A percentile compares a stretch with the other conserved stretches of the same genome.
phyloP scores from a whole-genome alignment of 2,329 filamentous ascomycete species.

The Albophoma yamanashiensis region DNA sequence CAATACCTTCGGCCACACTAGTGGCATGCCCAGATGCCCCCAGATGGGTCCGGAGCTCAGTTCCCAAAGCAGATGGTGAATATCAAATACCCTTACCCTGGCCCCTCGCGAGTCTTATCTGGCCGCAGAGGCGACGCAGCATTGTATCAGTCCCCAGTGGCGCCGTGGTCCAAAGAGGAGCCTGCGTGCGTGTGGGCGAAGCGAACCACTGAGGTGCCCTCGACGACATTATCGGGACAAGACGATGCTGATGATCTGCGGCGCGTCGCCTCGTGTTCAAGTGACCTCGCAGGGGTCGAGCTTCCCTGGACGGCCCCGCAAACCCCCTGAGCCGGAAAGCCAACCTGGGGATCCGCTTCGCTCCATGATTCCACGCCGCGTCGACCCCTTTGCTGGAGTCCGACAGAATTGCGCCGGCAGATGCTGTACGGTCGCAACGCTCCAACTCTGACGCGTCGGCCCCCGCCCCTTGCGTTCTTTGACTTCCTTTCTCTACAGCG shows the following conservation, averaged over 20 bases:
- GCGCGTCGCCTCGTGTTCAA: neutral
- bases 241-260: neutral
- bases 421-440: no score
- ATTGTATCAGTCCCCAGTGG: neutral
- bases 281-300: neutral
- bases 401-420: neutral
- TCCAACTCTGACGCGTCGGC: neutral
- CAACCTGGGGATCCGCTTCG: neutral
- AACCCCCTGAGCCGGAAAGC: neutral
- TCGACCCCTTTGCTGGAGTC: neutral
- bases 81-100: neutral
- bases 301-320: neutral
- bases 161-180: neutral
- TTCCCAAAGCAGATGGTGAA: neutral
- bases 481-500: no score
- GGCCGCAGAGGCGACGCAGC: neutral
- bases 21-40: neutral
- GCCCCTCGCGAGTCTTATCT: neutral
- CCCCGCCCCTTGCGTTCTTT: neutral
- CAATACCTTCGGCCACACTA: no score
- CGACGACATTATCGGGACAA: neutral
- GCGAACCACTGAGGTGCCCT: no score
- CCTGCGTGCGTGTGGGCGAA: neutral
- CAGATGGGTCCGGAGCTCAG: neutral
- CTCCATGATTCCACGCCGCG: neutral